Conservation (phyloP, 2,329 filamentous ascomycete genomes). For the Lachnellula occidentalis region DNA sequence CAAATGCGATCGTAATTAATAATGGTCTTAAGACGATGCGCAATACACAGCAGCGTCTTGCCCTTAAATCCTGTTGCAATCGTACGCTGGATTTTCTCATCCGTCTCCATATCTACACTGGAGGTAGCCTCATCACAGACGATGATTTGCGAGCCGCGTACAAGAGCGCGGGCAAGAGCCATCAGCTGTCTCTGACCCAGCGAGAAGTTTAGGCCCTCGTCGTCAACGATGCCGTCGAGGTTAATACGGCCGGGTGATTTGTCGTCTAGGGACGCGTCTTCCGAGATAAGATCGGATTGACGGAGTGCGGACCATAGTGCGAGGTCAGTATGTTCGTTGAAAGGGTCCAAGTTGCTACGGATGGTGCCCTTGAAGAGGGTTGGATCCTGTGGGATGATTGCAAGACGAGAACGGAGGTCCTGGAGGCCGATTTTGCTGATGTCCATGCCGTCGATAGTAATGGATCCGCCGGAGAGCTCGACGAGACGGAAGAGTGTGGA, state of each 20-base stretch:
- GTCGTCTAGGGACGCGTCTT: slow-evolving; percentile 34
- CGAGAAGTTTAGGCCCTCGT: slow-evolving; percentile 94
- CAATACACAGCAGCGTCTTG: slow-evolving; percentile 86
- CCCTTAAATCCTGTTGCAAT: slow-evolving; percentile 81
- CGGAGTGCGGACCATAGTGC: slow-evolving; percentile 74
- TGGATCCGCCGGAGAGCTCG: slow-evolving; percentile 56
- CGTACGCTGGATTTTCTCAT: slow-evolving; percentile 88
- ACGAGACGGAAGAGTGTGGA: slow-evolving; percentile 73
- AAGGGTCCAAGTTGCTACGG: slow-evolving; percentile 74
- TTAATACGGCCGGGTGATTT: slow-evolving; percentile 57
- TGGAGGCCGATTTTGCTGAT: slow-evolving; percentile 70
- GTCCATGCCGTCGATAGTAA: slow-evolving; percentile 60
- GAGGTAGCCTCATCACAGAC: slow-evolving; percentile 96
- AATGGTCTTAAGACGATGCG: slow-evolving; percentile 86
- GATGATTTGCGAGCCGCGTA: slow-evolving; percentile 83
- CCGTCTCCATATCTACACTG: slow-evolving; percentile 91
- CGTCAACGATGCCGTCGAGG: slow-evolving; percentile 80
- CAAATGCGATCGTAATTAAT: slow-evolving; percentile 92
- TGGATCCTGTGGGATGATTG: slow-evolving; percentile 81
- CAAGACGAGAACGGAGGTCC: slow-evolving; percentile 68
- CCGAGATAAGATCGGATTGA: slow-evolving; percentile 65
- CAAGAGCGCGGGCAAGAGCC: slow-evolving; percentile 85
- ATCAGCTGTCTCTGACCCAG: slow-evolving; percentile 93
- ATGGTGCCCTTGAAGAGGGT: slow-evolving; percentile 79
- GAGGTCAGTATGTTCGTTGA: slow-evolving; percentile 70